phyloP scores from a whole-genome alignment of 306 rosid species.

The cucumber (Cucumis sativus) region Cucumber_9930_V3 NC_026657.2:1134501-1135000 shows the following conservation, averaged over 20 bases:
- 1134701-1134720: not conserved
- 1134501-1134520: not conserved
- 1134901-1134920: not conserved
- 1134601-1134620: constrained; percentile 80
- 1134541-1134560: constrained; percentile 94
- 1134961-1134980: not conserved
- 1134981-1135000: no score
- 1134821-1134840: not conserved
- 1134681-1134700: no score
- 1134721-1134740: not conserved
- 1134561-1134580: constrained; percentile 73
- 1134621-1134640: constrained; percentile 45
- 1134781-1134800: not conserved
- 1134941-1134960: not conserved
- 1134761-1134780: not conserved
- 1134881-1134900: not conserved
- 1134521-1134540: constrained; percentile 43
- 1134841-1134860: not conserved
- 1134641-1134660: constrained; percentile 24
- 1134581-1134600: constrained; percentile 50
- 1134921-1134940: not conserved
- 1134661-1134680: not conserved
- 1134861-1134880: not conserved
- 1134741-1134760: not conserved
- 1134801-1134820: not conserved